phyloP scores from a whole-genome alignment of 2,329 filamentous ascomycete genomes.

The Drechmeria coniospora region DNA sequence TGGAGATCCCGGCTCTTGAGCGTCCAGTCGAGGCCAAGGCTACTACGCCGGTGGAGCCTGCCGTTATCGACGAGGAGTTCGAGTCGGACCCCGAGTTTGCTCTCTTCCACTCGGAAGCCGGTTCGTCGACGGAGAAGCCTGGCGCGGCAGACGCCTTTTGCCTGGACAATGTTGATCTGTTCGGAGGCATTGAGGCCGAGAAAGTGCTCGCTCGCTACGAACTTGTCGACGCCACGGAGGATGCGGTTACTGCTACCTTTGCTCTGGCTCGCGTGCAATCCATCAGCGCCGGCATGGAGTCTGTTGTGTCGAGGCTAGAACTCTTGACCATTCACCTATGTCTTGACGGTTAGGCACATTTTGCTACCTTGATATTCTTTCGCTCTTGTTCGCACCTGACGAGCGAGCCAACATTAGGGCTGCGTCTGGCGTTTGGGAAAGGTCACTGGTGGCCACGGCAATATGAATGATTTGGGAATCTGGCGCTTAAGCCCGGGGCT shows the following conservation, averaged over 20 bases:
- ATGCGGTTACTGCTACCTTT: constrained; percentile 26
- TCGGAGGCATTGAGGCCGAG: constrained; percentile 42
- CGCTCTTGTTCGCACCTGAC: constrained; percentile 1
- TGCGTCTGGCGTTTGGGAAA: constrained; percentile 3
- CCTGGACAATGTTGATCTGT: constrained; percentile 25
- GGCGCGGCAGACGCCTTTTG: constrained; percentile 27
- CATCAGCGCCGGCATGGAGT: constrained; percentile 24
- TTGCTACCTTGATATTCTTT: constrained; percentile 1
- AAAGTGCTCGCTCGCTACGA: constrained; percentile 50
- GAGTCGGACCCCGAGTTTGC: constrained; percentile 48
- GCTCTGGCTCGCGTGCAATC: constrained; percentile 35
- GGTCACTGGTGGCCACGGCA: constrained; percentile 1
- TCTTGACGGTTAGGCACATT: not conserved
- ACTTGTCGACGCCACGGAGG: constrained; percentile 43
- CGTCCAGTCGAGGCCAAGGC: constrained; percentile 23
- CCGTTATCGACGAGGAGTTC: constrained; percentile 35
- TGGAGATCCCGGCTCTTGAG: constrained; percentile 39
- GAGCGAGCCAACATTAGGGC: not conserved
- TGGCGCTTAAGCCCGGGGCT: constrained; percentile 1
- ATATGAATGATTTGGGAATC: not conserved
- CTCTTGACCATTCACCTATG: constrained; percentile 20
- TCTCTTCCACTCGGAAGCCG: constrained; percentile 36
- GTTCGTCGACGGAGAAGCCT: constrained; percentile 11
- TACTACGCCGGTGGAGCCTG: constrained; percentile 12
- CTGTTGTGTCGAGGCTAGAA: constrained; percentile 21